These are phyloP conservation scores for Sequoiadendron giganteum DNA, from an alignment of 75 land plant genomes.

Conservation along the genomic window DNA sequence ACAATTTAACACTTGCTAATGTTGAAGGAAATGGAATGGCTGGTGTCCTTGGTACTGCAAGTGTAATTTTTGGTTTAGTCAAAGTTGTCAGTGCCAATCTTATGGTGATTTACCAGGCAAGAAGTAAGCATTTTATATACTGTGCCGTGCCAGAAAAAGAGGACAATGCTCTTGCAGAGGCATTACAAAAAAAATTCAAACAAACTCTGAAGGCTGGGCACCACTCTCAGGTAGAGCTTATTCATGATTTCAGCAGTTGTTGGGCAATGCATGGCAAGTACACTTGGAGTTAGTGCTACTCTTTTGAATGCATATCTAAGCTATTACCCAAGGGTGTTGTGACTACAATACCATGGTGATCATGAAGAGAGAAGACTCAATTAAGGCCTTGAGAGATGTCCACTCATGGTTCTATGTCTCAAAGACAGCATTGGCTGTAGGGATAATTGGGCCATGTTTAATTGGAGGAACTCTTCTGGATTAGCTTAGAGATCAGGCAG, in stretches of 20 bases:
- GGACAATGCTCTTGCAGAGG: no score
- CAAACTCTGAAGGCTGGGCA: no score
- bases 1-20: no score
- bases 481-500: no score
- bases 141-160: no score
- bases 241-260: slow-evolving; percentile 81
- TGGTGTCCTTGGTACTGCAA: no score
- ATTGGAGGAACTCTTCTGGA: slow-evolving; percentile 44
- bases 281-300: slow-evolving; percentile 96
- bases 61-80: no score
- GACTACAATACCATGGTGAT: slow-evolving; percentile 95
- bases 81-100: no score
- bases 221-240: slow-evolving; percentile 49
- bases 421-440: slow-evolving; percentile 81
- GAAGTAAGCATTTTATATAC: no score
- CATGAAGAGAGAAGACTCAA: slow-evolving; percentile 75
- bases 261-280: slow-evolving; percentile 96
- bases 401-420: slow-evolving; percentile 92
- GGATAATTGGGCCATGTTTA: slow-evolving; percentile 93
- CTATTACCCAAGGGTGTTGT: slow-evolving; percentile 96
- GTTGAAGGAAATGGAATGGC: no score
- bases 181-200: no score
- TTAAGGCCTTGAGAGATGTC: slow-evolving; percentile 81
- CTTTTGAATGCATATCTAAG: slow-evolving; percentile 88
- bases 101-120: no score